phyloP scores from a whole-genome alignment of 495 filamentous ascomycete species.

The Penicillium dipodomyicola region DNA sequence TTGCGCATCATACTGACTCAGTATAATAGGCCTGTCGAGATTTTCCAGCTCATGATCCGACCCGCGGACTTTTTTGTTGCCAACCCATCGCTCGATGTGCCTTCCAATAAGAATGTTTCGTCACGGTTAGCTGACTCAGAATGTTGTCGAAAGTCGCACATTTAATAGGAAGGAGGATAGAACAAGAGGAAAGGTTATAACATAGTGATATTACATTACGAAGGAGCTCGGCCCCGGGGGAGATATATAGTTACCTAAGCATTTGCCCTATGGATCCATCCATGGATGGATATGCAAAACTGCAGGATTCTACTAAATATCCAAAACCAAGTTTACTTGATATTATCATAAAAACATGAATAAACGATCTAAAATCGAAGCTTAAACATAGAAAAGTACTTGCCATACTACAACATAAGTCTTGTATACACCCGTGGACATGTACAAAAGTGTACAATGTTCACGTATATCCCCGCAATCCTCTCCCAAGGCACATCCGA shows the following conservation, averaged over 20 bases:
- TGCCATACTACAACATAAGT: too few relatives aligned
- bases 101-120: slow-evolving; percentile 53
- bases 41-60: slow-evolving; percentile 64
- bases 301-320: too few relatives aligned
- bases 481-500: too few relatives aligned
- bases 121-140: slow-evolving; percentile 47
- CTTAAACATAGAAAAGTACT: too few relatives aligned
- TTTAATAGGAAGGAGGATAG: slow-evolving; percentile 17
- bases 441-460: too few relatives aligned
- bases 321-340: background rate
- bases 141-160: slow-evolving; percentile 37
- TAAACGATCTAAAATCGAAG: too few relatives aligned
- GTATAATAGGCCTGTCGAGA: slow-evolving; percentile 50
- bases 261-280: too few relatives aligned
- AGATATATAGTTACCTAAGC: background rate
- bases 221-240: too few relatives aligned
- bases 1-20: slow-evolving; percentile 8
- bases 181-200: background rate
- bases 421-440: too few relatives aligned
- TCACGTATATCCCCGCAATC: too few relatives aligned
- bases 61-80: slow-evolving; percentile 73
- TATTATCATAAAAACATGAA: too few relatives aligned
- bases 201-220: background rate
- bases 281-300: too few relatives aligned
- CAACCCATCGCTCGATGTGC: slow-evolving; percentile 74